Evolutionary conservation across 2,329 filamentous ascomycete species (phyloP).

Genomic region (Fusarium dimerum): DNA sequence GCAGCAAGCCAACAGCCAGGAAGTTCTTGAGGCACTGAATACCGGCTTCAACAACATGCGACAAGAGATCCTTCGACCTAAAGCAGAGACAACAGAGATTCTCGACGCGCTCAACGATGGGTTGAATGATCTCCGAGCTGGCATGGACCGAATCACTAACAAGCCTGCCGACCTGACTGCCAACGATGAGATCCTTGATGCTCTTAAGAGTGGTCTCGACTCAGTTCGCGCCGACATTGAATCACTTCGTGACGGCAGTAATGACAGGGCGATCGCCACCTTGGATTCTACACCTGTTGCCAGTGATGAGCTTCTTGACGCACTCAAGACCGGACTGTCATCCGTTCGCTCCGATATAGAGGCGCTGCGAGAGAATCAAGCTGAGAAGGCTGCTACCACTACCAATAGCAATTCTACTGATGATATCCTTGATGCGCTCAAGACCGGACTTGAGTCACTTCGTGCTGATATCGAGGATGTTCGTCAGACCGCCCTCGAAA

Average conservation of each 20-base stretch:
- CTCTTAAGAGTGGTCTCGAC: slow-evolving; percentile 79
- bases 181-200: slow-evolving; percentile 87
- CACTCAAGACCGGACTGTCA: slow-evolving; percentile 78
- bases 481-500: slow-evolving; percentile 58
- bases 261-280: slow-evolving; percentile 51
- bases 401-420: slow-evolving; percentile 63
- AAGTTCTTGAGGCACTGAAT: slow-evolving; percentile 70
- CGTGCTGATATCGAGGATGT: slow-evolving; percentile 40
- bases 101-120: slow-evolving; percentile 89
- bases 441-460: slow-evolving; percentile 22
- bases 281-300: slow-evolving; percentile 50
- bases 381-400: slow-evolving; percentile 42
- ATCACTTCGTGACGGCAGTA: slow-evolving; percentile 62
- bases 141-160: slow-evolving; percentile 76
- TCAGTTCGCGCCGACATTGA: slow-evolving; percentile 78
- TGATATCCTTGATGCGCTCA: slow-evolving; percentile 73
- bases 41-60: slow-evolving; percentile 75
- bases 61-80: slow-evolving; percentile 68
- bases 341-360: slow-evolving; percentile 78
- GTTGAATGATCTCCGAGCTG: slow-evolving; percentile 71
- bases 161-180: slow-evolving; percentile 81
- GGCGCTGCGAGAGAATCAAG: slow-evolving; percentile 62
- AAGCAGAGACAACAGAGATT: slow-evolving; percentile 79
- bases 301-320: slow-evolving; percentile 85
- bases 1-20: slow-evolving; percentile 50